Evolutionary conservation across 352 stramenopile genomes (phyloP).

Genomic region (Aphanomyces stellatus): DNA sequence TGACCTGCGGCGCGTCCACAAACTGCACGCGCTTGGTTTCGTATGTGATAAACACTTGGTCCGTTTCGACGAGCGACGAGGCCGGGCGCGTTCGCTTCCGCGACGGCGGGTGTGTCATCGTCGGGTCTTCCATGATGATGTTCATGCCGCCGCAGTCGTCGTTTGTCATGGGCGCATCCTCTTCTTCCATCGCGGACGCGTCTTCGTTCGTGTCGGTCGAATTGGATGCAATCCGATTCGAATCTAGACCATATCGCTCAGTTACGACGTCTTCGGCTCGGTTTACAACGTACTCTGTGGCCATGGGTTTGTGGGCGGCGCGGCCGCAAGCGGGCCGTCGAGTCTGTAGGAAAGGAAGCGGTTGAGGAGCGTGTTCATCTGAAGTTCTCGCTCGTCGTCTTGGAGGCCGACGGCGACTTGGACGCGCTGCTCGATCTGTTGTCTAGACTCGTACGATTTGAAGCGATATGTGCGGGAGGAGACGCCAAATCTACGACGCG

Average conservation of each 20-base stretch:
- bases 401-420: constrained; percentile 41
- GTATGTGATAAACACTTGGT: not conserved
- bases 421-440: constrained; percentile 61
- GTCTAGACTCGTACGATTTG: constrained; percentile 66
- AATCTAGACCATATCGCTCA: not conserved
- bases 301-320: constrained; percentile 5
- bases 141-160: constrained; percentile 3
- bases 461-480: constrained; percentile 78
- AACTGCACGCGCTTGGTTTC: not conserved
- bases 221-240: constrained; percentile 16
- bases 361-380: constrained; percentile 79
- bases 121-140: constrained; percentile 6
- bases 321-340: constrained; percentile 43
- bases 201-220: constrained; percentile 21
- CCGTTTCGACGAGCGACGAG: not conserved
- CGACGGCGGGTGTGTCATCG: not conserved
- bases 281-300: not conserved
- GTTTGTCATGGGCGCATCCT: not conserved
- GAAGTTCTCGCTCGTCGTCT: constrained; percentile 45
- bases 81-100: not conserved
- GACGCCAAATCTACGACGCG: constrained; percentile 40
- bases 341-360: constrained; percentile 63
- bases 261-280: not conserved
- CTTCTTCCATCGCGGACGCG: not conserved
- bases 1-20: not conserved